Percentiles rank a stretch among this genome's conserved stretches.
These are phyloP conservation scores for Nicotiana rustica DNA, from an alignment of 305 asterid species.

Conservation along the genomic window DNA sequence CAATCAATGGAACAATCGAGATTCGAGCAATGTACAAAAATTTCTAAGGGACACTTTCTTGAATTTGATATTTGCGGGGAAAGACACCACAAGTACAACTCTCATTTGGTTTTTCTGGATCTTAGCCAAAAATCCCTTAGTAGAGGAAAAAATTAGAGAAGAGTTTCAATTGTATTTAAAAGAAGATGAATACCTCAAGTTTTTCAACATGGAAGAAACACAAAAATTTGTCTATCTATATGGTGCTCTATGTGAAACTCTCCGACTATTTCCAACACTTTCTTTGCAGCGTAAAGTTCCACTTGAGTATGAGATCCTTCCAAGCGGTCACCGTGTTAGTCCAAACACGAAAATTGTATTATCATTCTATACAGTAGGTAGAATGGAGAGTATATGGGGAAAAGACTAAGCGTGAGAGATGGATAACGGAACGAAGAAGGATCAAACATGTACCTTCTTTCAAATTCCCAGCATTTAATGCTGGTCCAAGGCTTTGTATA, in stretches of 20 bases:
- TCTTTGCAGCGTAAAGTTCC: constrained; percentile 51
- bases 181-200: no score
- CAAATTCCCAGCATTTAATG: constrained; percentile 36
- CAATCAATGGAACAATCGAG: neutral
- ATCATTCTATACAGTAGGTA: constrained; percentile 42
- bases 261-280: constrained; percentile 54
- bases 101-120: constrained; percentile 62
- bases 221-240: no score
- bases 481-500: constrained; percentile 21
- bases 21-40: neutral
- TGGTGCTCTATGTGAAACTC: constrained; percentile 39
- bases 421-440: constrained; percentile 44
- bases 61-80: constrained; percentile 58
- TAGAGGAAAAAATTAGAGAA: neutral
- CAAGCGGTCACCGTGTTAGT: constrained; percentile 55
- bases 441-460: constrained; percentile 39
- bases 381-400: constrained; percentile 58
- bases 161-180: no score
- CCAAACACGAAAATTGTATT: neutral
- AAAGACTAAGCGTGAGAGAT: constrained; percentile 67
- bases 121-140: constrained; percentile 33
- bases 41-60: constrained; percentile 40
- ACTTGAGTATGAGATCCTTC: constrained; percentile 49
- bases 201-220: no score
- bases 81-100: constrained; percentile 61